Percentiles rank a stretch among this genome's conserved stretches.
Evolutionary conservation across 2,329 filamentous ascomycete species (phyloP).

Genomic region (Fusarium papillatum): DNA sequence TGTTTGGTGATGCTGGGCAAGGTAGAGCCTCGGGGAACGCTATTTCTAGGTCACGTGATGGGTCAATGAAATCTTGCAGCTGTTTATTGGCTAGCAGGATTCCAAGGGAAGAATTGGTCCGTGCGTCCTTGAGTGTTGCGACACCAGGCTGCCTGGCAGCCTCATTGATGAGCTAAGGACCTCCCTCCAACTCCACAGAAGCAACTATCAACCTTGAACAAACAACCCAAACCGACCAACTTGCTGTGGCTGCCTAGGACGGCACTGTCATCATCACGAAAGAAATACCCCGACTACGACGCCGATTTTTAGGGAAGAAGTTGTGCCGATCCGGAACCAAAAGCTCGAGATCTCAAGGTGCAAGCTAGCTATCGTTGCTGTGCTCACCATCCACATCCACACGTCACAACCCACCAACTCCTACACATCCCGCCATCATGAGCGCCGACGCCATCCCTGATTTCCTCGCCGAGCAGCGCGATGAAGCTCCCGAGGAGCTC

Average conservation of each 20-base stretch:
- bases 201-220: conserved; percentile 25
- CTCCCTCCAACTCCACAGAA: conserved; percentile 39
- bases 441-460: conserved; percentile 90
- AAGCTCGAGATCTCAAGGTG: conserved; percentile 24
- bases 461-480: conserved; percentile 92
- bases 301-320: not conserved
- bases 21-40: conserved; percentile 41
- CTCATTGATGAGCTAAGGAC: conserved; percentile 48
- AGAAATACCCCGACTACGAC: not conserved
- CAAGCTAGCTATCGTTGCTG: conserved; percentile 41
- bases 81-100: conserved; percentile 25
- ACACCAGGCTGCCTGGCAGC: conserved; percentile 56
- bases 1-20: conserved; percentile 43
- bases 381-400: conserved; percentile 35
- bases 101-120: conserved; percentile 21
- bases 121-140: conserved; percentile 45
- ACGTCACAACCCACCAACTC: conserved; percentile 21
- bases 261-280: not conserved
- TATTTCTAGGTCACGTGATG: conserved; percentile 44
- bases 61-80: conserved; percentile 39
- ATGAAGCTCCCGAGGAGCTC: conserved; percentile 87
- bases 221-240: conserved; percentile 14
- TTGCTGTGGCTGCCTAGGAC: conserved; percentile 4
- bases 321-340: conserved; percentile 6
- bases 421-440: conserved; percentile 65